phyloP scores from a whole-genome alignment of 805 yeast genomes.

The Candida ulmi region DNA sequence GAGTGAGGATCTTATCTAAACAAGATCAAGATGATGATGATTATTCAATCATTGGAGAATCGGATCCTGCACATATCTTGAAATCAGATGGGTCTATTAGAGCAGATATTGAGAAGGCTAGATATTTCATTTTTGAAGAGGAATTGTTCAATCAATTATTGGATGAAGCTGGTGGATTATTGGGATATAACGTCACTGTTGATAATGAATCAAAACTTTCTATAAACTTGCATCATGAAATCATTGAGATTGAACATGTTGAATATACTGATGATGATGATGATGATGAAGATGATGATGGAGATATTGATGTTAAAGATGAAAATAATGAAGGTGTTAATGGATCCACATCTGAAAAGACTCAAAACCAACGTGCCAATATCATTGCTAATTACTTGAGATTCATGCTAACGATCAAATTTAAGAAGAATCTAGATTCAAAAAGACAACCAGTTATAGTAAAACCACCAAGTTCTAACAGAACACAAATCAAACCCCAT shows the following conservation, averaged over 20 bases:
- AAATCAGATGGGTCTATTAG: constrained; percentile 33
- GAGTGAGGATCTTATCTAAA: constrained; percentile 54
- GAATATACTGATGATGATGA: constrained; percentile 30
- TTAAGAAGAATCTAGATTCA: constrained; percentile 30
- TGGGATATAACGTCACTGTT: constrained; percentile 62
- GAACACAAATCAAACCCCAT: constrained; percentile 29
- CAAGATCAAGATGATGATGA: constrained; percentile 46
- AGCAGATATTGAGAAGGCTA: constrained; percentile 58
- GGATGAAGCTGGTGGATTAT: constrained; percentile 66
- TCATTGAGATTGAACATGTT: constrained; percentile 66
- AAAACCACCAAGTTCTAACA: constrained; percentile 3
- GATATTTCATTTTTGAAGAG: constrained; percentile 79
- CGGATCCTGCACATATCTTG: constrained; percentile 23
- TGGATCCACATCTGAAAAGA: constrained; percentile 17
- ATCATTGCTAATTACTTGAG: constrained; percentile 26
- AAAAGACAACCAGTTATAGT: constrained; percentile 18
- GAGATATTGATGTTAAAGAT: too few species aligned
- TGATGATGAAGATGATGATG: constrained; percentile 31
- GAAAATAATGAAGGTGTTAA: too few species aligned
- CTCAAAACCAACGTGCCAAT: constrained; percentile 32
- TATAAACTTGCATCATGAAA: constrained; percentile 59
- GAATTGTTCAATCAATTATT: constrained; percentile 76
- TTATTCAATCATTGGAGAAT: constrained; percentile 53
- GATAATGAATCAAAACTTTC: constrained; percentile 59
- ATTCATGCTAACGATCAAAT: constrained; percentile 31